Evolutionary conservation across 106 monocot genomes (phyloP).

Genomic region (Dendrobium chrysotoxum): DNA sequence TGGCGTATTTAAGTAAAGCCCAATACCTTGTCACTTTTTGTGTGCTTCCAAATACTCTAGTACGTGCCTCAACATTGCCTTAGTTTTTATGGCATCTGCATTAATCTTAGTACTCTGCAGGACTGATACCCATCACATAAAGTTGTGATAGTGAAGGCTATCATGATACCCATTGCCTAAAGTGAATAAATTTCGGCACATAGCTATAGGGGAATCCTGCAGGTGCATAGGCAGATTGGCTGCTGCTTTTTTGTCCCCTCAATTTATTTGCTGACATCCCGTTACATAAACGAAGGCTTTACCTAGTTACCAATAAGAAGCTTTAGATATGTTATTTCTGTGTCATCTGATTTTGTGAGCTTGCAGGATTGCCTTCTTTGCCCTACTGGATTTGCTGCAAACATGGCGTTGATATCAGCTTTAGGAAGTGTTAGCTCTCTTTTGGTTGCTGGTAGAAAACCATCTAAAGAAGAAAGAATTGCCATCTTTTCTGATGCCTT

Average conservation of each 20-base stretch:
- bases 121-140: no score
- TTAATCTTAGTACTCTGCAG: no score
- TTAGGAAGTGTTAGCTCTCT: conserved; percentile 75
- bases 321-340: conserved; percentile 1
- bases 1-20: no score
- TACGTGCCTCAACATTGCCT: no score
- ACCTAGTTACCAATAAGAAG: background rate
- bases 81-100: no score
- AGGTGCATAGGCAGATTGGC: no score
- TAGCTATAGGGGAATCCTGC: no score
- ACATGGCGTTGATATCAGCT: conserved; percentile 87
- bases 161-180: no score
- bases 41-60: no score
- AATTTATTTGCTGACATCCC: background rate
- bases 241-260: background rate
- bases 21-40: no score
- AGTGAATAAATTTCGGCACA: no score
- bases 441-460: conserved; percentile 30
- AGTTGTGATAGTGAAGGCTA: no score
- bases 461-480: conserved; percentile 50
- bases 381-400: conserved; percentile 77
- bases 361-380: conserved; percentile 76
- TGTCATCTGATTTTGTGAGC: background rate
- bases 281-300: background rate
- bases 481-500: conserved; percentile 91